These are phyloP conservation scores for Scytalidium sp. DNA, from an alignment of 2,329 filamentous ascomycete species.

Conservation along the genomic window DNA sequence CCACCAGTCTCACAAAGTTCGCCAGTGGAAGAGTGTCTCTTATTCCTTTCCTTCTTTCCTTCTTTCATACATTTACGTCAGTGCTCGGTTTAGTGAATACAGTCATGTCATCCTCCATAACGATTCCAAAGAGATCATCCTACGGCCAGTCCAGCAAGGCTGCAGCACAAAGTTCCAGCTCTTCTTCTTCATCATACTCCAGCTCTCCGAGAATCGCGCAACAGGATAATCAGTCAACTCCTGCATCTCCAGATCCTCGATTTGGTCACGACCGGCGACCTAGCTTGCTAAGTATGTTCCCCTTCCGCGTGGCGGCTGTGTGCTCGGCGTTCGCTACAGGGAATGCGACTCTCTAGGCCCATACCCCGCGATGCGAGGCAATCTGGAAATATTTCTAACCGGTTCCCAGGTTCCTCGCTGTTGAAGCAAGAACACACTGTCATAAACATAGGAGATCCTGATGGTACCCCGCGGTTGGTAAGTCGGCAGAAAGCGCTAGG, in stretches of 20 bases:
- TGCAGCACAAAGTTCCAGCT: slow-evolving; percentile 30
- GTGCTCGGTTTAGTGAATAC: not conserved
- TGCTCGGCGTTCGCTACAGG: too few species aligned
- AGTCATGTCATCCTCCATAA: slow-evolving; percentile 63
- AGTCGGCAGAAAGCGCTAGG: slow-evolving; percentile 27
- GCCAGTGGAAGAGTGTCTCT: not conserved
- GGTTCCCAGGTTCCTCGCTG: slow-evolving; percentile 61
- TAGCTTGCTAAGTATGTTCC: slow-evolving; percentile 57
- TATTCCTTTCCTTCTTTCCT: slow-evolving; percentile 7
- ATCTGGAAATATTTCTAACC: slow-evolving; percentile 23
- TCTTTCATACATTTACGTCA: slow-evolving; percentile 4
- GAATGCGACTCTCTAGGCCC: too few species aligned
- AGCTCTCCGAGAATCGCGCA: slow-evolving; percentile 49
- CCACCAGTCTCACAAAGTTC: not conserved
- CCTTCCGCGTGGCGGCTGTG: not conserved
- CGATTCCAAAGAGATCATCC: slow-evolving; percentile 53
- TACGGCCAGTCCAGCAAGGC: slow-evolving; percentile 40
- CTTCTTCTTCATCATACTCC: slow-evolving; percentile 54
- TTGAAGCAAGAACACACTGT: slow-evolving; percentile 76
- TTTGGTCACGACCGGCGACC: slow-evolving; percentile 53
- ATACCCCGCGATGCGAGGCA: slow-evolving; percentile 5
- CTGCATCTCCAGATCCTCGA: slow-evolving; percentile 33
- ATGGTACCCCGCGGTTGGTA: slow-evolving; percentile 71
- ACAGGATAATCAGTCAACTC: slow-evolving; percentile 38
- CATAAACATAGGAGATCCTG: slow-evolving; percentile 72